Percentiles rank a stretch among this genome's conserved stretches.
Conservation (phyloP, 805 yeast species). For the Kazachstania psychrophila region DNA sequence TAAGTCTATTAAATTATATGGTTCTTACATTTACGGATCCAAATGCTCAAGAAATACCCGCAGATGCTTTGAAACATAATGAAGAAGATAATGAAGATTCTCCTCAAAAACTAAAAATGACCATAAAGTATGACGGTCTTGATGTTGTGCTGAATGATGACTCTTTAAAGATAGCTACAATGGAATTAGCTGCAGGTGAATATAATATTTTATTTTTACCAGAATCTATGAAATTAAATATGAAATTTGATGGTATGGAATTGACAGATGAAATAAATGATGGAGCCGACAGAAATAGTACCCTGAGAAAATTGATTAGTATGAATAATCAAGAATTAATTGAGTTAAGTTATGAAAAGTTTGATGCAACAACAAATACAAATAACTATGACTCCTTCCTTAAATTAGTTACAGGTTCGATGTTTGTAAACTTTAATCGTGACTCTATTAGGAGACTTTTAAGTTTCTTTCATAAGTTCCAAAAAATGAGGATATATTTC, state of each 20-base stretch:
- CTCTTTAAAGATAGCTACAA: constrained; percentile 69
- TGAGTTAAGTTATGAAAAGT: constrained; percentile 76
- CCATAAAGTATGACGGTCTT: constrained; percentile 61
- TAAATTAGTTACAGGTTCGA: constrained; percentile 53
- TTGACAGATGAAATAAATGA: constrained; percentile 68
- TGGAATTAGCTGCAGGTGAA: constrained; percentile 65
- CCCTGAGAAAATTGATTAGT: constrained; percentile 54
- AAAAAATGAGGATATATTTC: constrained; percentile 78
- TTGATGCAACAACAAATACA: constrained; percentile 43
- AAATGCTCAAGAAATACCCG: constrained; percentile 52
- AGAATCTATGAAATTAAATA: constrained; percentile 61
- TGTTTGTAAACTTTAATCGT: constrained; percentile 71
- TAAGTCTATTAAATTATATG: constrained; percentile 71
- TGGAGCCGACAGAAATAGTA: constrained; percentile 49
- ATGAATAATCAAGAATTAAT: constrained; percentile 73
- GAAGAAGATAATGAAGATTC: constrained; percentile 47
- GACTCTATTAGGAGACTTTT: constrained; percentile 63
- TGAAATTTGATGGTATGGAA: constrained; percentile 69
- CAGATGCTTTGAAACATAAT: constrained; percentile 63
- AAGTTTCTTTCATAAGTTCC: constrained; percentile 62
- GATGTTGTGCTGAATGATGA: constrained; percentile 74
- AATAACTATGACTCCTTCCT: constrained; percentile 36
- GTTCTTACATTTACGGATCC: constrained; percentile 86
- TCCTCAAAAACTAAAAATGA: constrained; percentile 67
- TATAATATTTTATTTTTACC: constrained; percentile 60